Conservation (phyloP, 2,329 filamentous ascomycete genomes). For the Aspergillus chevalieri region DNA sequence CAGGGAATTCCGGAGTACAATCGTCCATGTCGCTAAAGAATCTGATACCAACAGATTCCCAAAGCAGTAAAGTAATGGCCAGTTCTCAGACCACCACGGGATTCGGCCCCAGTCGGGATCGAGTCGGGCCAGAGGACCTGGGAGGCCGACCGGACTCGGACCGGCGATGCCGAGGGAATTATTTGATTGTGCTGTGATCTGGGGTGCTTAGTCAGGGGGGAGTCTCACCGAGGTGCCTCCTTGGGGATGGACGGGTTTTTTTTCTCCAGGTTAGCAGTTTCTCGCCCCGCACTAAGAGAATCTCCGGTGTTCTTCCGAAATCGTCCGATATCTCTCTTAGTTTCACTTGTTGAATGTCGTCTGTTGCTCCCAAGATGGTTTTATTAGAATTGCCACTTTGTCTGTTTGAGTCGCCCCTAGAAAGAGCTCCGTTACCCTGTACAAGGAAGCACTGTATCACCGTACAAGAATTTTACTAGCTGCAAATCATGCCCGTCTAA, state of each 20-base stretch:
- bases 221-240: conserved; percentile 17
- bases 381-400: not conserved
- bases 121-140: conserved; percentile 10
- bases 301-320: conserved; percentile 14
- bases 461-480: not conserved
- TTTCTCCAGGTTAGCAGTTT: conserved; percentile 11
- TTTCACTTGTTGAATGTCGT: not conserved
- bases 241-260: conserved; percentile 9
- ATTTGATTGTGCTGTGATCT: not conserved
- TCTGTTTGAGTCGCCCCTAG: not conserved
- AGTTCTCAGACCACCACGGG: conserved; percentile 19
- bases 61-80: conserved; percentile 3
- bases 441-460: too few relatives aligned
- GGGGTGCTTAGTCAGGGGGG: not conserved
- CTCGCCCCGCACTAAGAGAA: conserved; percentile 7
- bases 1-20: too few relatives aligned
- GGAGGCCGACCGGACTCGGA: conserved; percentile 8
- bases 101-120: conserved; percentile 12
- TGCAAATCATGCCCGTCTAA: not conserved
- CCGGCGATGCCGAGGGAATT: conserved; percentile 17
- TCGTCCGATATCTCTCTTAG: conserved; percentile 9
- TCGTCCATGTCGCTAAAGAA: too few relatives aligned
- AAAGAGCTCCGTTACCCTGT: too few relatives aligned
- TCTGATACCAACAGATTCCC: too few relatives aligned
- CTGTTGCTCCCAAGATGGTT: not conserved